phyloP scores from a whole-genome alignment of 140 eudicot genomes.

The Stevia rebaudiana region DNA sequence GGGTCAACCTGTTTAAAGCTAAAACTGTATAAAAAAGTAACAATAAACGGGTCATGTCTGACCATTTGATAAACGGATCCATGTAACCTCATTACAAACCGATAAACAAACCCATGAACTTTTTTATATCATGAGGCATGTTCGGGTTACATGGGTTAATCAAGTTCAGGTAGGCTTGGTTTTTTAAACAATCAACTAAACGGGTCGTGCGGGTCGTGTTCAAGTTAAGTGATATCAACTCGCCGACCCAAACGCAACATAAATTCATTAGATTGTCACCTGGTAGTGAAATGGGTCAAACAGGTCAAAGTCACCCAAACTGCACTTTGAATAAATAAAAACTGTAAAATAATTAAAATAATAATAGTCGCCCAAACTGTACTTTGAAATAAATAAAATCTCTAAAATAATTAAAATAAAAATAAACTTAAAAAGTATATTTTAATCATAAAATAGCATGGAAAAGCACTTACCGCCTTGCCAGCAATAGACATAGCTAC shows the following conservation, averaged over 20 bases:
- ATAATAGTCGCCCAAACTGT: too few relatives aligned
- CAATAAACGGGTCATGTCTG: background rate
- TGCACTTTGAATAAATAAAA: background rate
- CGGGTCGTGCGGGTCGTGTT: background rate
- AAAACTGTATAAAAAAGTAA: too few relatives aligned
- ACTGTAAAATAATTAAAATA: background rate
- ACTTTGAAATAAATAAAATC: background rate
- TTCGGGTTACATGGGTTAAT: background rate
- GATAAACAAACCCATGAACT: background rate
- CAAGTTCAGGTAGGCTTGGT: background rate
- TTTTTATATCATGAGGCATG: background rate
- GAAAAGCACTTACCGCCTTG: constrained; percentile 70
- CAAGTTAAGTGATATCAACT: background rate
- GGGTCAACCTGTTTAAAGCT: background rate
- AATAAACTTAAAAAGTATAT: too few relatives aligned
- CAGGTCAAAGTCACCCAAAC: background rate
- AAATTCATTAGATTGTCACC: background rate
- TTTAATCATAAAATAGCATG: too few relatives aligned
- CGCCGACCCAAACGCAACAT: background rate
- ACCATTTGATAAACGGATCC: too few relatives aligned
- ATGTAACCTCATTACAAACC: background rate
- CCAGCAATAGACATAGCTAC: constrained; percentile 92
- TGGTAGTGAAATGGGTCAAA: background rate
- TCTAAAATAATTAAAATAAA: background rate
- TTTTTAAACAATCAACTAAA: background rate